Evolutionary conservation across 805 yeast genomes (phyloP).

Genomic region (Clavispora santaluciae): DNA sequence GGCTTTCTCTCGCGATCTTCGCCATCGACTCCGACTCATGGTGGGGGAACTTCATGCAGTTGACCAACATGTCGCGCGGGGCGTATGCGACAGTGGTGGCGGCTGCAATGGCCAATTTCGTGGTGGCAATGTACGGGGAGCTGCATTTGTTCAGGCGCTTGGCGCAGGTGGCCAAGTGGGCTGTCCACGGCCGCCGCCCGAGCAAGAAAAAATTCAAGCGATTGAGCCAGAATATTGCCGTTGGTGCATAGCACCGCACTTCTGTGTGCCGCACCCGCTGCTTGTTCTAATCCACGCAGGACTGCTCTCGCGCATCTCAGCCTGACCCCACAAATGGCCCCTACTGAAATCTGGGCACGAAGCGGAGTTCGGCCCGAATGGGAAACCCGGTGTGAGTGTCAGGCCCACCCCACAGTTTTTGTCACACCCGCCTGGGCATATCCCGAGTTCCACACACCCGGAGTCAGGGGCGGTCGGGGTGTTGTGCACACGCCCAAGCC

Average conservation of each 20-base stretch:
- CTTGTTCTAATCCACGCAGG: no score
- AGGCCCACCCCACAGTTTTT: no score
- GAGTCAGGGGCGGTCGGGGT: no score
- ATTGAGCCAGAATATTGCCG: conserved; percentile 8
- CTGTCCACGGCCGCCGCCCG: conserved; percentile 20
- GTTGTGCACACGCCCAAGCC: no score
- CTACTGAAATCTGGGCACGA: no score
- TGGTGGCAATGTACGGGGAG: conserved; percentile 42
- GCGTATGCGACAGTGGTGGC: conserved; percentile 51
- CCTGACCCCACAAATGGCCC: no score
- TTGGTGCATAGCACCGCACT: background rate
- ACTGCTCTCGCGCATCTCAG: no score
- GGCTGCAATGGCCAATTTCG: conserved; percentile 47
- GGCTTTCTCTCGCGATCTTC: conserved; percentile 54
- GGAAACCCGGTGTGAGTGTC: no score
- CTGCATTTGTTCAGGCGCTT: conserved; percentile 37
- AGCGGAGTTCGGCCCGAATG: no score
- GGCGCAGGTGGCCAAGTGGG: conserved; percentile 35
- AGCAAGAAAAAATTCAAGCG: conserved; percentile 34
- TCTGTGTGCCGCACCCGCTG: no score
- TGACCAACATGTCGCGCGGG: conserved; percentile 52
- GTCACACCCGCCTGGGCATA: background rate
- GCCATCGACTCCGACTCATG: conserved; percentile 44
- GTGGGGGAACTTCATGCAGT: conserved; percentile 68
- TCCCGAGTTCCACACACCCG: no score